phyloP scores from a whole-genome alignment of 2,329 filamentous ascomycete species.

The Apiospora arundinis region DNA sequence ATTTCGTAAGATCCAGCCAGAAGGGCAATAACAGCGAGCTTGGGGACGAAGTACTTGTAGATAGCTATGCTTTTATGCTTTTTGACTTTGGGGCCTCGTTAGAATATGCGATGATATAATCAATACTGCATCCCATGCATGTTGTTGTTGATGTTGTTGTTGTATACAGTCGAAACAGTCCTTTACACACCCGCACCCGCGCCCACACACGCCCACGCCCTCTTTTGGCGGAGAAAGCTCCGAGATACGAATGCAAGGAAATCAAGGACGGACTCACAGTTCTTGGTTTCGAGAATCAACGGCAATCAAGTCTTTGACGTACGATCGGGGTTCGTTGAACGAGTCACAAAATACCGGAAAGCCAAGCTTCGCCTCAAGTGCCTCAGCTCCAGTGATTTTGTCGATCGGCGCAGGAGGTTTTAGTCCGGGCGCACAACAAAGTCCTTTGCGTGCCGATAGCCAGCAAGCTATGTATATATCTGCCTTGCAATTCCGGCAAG shows the following conservation, averaged over 20 bases:
- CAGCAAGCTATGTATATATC: background rate
- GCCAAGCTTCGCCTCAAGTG: slow-evolving; percentile 14
- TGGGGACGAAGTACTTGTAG: background rate
- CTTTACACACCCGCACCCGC: background rate
- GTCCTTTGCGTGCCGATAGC: background rate
- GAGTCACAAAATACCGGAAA: background rate
- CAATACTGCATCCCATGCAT: slow-evolving; percentile 11
- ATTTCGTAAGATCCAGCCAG: slow-evolving; percentile 6
- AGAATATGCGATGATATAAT: slow-evolving; percentile 9
- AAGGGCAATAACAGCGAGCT: slow-evolving; percentile 1
- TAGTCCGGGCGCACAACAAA: slow-evolving; percentile 9
- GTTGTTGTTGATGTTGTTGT: background rate
- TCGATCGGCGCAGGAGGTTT: slow-evolving; percentile 16
- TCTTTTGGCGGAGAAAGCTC: slow-evolving; percentile 11
- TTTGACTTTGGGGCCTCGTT: background rate
- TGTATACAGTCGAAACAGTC: background rate
- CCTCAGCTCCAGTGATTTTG: slow-evolving; percentile 21
- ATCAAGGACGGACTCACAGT: slow-evolving; percentile 4
- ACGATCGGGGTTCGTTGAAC: background rate
- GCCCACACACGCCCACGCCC: background rate
- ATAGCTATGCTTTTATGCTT: background rate
- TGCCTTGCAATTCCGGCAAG: background rate
- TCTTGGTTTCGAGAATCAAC: slow-evolving; percentile 9
- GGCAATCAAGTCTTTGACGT: slow-evolving; percentile 19
- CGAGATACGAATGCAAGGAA: background rate